These are phyloP conservation scores for Rhynchosporium secalis DNA, from an alignment of 2,329 filamentous ascomycete genomes.

Conservation along the genomic window DNA sequence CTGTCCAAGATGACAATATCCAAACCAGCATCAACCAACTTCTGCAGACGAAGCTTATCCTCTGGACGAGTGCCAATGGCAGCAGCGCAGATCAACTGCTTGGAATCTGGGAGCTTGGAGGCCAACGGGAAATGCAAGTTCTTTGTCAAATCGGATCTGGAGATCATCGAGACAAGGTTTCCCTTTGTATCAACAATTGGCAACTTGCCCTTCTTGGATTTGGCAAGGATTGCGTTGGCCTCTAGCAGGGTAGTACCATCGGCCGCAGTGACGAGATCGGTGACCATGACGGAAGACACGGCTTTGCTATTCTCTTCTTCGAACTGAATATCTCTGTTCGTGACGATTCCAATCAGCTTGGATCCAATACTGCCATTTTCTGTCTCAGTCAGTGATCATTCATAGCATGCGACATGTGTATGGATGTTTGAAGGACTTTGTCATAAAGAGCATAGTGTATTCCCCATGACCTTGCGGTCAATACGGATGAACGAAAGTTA, in stretches of 20 bases:
- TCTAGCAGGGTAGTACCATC: constrained; percentile 80
- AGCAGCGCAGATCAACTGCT: constrained; percentile 94
- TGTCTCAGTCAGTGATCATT: constrained; percentile 50
- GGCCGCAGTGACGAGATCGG: constrained; percentile 84
- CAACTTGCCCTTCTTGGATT: constrained; percentile 98
- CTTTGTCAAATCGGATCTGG: constrained; percentile 95
- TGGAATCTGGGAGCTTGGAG: constrained; percentile 93
- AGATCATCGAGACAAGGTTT: constrained; percentile 90
- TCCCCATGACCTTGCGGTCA: constrained; percentile 88
- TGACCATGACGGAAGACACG: constrained; percentile 92
- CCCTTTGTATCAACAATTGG: constrained; percentile 82
- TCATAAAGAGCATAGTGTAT: constrained; percentile 54
- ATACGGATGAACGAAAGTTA: constrained; percentile 99
- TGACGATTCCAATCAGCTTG: constrained; percentile 96
- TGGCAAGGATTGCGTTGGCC: constrained; percentile 88
- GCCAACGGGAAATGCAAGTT: constrained; percentile 96
- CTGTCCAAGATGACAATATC: constrained; percentile 95
- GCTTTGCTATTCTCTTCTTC: constrained; percentile 71
- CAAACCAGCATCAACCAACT: constrained; percentile 89
- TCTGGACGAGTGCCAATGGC: constrained; percentile 93
- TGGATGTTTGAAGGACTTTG: constrained; percentile 20
- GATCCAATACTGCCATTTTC: constrained; percentile 91
- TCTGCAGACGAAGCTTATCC: constrained; percentile 82
- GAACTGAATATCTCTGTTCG: constrained; percentile 97
- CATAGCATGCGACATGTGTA: neutral